These are phyloP conservation scores for Alternaria panax DNA, from an alignment of 2,329 filamentous ascomycete species.

Conservation along the genomic window DNA sequence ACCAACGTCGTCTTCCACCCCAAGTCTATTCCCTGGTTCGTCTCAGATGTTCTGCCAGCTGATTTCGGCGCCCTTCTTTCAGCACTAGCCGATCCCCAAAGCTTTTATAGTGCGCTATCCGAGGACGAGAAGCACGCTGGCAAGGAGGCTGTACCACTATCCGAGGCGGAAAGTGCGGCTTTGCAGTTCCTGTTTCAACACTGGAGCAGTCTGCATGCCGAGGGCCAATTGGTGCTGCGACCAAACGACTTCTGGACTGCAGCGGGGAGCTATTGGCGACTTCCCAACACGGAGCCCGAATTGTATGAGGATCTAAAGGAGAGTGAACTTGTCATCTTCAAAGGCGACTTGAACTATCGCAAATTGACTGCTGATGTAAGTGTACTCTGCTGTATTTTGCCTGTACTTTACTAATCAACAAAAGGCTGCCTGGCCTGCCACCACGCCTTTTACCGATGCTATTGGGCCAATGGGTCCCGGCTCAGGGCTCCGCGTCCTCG, in stretches of 20 bases:
- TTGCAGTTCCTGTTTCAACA: slow-evolving; percentile 80
- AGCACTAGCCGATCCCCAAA: slow-evolving; percentile 76
- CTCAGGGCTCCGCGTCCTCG: slow-evolving; percentile 83
- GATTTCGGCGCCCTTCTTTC: slow-evolving; percentile 86
- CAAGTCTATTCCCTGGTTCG: slow-evolving; percentile 97
- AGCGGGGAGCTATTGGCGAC: slow-evolving; percentile 84
- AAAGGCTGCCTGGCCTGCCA: slow-evolving; percentile 80
- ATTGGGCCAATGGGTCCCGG: slow-evolving; percentile 84
- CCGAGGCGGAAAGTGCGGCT: slow-evolving; percentile 70
- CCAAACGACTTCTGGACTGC: slow-evolving; percentile 93
- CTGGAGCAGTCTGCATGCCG: slow-evolving; percentile 80
- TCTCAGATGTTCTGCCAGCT: slow-evolving; percentile 87
- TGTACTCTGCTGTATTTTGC: slow-evolving; percentile 20
- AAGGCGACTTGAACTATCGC: slow-evolving; percentile 95
- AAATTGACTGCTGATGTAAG: slow-evolving; percentile 89
- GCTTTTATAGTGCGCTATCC: slow-evolving; percentile 78
- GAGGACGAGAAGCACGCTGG: slow-evolving; percentile 67
- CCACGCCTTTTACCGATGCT: slow-evolving; percentile 83
- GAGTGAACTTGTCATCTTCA: slow-evolving; percentile 91
- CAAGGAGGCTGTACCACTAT: slow-evolving; percentile 67
- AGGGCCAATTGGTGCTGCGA: slow-evolving; percentile 82
- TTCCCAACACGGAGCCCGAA: slow-evolving; percentile 72
- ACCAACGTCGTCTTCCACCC: slow-evolving; percentile 89
- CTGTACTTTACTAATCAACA: slow-evolving; percentile 13
- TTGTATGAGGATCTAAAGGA: slow-evolving; percentile 80